phyloP scores from a whole-genome alignment of 176 grass and related monocot species.

The Triticum monococcum region DNA sequence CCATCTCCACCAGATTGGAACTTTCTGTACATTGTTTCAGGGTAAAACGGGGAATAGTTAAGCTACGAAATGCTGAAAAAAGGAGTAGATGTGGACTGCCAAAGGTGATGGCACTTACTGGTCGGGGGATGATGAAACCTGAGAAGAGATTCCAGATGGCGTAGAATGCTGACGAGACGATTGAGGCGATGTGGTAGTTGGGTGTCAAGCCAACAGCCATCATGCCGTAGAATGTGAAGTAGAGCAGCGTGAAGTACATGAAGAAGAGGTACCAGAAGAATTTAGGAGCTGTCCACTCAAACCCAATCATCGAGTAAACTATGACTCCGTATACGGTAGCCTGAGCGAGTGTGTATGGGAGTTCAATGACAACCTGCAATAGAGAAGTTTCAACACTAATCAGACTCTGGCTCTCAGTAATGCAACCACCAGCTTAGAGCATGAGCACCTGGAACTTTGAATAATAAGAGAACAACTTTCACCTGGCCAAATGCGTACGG shows the following conservation, averaged over 20 bases:
- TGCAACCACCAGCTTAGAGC: not conserved
- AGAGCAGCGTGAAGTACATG: slow-evolving; percentile 81
- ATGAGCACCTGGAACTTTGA: not conserved
- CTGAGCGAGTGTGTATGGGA: slow-evolving; percentile 74
- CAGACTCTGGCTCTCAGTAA: not conserved
- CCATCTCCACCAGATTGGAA: slow-evolving; percentile 90
- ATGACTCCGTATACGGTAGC: slow-evolving; percentile 57
- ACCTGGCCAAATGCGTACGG: slow-evolving; percentile 97
- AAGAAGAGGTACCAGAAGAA: slow-evolving; percentile 95
- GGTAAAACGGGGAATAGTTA: slow-evolving; percentile 8
- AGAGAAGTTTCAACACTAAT: not conserved
- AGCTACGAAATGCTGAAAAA: not conserved
- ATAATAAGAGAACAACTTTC: slow-evolving; percentile 23
- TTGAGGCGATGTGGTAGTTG: slow-evolving; percentile 63
- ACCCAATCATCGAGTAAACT: slow-evolving; percentile 89
- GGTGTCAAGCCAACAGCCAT: slow-evolving; percentile 84
- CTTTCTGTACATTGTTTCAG: slow-evolving; percentile 46
- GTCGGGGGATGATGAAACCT: slow-evolving; percentile 59
- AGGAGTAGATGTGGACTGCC: not conserved
- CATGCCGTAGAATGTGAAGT: slow-evolving; percentile 98
- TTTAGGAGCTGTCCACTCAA: slow-evolving; percentile 74
- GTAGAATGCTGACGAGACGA: slow-evolving; percentile 69
- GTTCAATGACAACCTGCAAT: slow-evolving; percentile 66
- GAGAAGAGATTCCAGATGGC: slow-evolving; percentile 82
- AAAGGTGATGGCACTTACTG: slow-evolving; percentile 36